phyloP scores from a whole-genome alignment of 2,329 filamentous ascomycete species.

The Sporothrix pseudoabietina region DNA sequence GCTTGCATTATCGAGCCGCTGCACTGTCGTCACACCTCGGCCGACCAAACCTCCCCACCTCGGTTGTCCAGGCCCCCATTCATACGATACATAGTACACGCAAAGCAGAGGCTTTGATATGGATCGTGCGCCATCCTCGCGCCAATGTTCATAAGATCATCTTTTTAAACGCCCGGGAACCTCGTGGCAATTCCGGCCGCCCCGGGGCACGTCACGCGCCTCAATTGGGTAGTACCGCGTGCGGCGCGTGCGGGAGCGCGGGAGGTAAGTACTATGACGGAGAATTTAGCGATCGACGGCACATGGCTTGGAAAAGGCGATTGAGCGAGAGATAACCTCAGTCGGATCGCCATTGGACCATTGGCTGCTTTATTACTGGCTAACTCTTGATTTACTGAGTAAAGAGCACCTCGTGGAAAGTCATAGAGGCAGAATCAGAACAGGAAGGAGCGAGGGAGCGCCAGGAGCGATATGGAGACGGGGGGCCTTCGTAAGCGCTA shows the following conservation, averaged over 20 bases:
- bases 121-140: not conserved
- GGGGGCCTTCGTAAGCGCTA: not conserved
- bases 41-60: not conserved
- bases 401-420: not conserved
- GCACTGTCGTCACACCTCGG: not conserved
- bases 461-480: not conserved
- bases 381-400: not conserved
- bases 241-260: not conserved
- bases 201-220: conserved; percentile 12
- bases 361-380: not conserved
- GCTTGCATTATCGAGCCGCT: not conserved
- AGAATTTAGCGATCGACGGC: not conserved
- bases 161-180: not conserved
- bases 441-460: not conserved
- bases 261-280: not conserved
- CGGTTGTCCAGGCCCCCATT: not conserved
- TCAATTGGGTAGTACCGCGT: not conserved
- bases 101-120: not conserved
- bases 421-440: not conserved
- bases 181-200: conserved; percentile 15
- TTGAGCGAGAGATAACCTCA: not conserved
- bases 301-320: not conserved
- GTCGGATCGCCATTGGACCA: not conserved
- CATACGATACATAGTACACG: not conserved
- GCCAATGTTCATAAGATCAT: not conserved